phyloP scores from a whole-genome alignment of 1,139 yeast species.

The Blastobotrys elegans region DNA sequence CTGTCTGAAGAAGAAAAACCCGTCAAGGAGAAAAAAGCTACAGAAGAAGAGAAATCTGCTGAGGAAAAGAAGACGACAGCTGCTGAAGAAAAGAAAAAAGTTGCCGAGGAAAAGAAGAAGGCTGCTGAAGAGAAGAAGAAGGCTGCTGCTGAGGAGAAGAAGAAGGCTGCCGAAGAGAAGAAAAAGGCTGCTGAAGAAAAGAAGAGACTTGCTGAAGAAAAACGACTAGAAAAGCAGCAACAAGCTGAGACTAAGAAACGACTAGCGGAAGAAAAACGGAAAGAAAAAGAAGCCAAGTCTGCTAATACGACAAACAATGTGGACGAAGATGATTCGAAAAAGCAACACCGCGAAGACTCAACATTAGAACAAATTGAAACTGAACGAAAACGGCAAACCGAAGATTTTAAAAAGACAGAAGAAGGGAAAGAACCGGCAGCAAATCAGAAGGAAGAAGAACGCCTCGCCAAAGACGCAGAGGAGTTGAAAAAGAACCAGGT shows the following conservation, averaged over 20 bases:
- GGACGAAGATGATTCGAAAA: constrained; percentile 29
- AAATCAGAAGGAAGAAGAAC: constrained; percentile 18
- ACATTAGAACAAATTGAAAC: constrained; percentile 36
- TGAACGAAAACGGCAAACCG: constrained; percentile 32
- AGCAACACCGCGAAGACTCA: constrained; percentile 45
- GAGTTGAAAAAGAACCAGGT: background rate
- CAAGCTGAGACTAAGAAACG: too few relatives aligned
- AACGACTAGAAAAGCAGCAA: too few relatives aligned
- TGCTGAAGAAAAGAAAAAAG: constrained; percentile 15
- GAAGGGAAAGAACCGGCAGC: constrained; percentile 13
- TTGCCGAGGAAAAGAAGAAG: constrained; percentile 13
- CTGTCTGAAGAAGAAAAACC: background rate
- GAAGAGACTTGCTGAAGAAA: too few relatives aligned
- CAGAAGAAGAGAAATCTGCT: background rate
- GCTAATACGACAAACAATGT: too few relatives aligned
- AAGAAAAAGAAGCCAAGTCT: constrained; percentile 36
- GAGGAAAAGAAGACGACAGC: constrained; percentile 10
- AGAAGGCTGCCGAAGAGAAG: too few relatives aligned
- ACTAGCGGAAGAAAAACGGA: too few relatives aligned
- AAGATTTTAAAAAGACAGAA: constrained; percentile 46
- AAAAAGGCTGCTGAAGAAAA: too few relatives aligned
- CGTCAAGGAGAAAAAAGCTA: constrained; percentile 1
- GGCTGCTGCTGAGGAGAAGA: too few relatives aligned
- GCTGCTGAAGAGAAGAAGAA: too few relatives aligned
- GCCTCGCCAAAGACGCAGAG: constrained; percentile 14